These are phyloP conservation scores for Phytopythium vexans DNA, from an alignment of 352 stramenopile species.

Conservation along the genomic window DNA sequence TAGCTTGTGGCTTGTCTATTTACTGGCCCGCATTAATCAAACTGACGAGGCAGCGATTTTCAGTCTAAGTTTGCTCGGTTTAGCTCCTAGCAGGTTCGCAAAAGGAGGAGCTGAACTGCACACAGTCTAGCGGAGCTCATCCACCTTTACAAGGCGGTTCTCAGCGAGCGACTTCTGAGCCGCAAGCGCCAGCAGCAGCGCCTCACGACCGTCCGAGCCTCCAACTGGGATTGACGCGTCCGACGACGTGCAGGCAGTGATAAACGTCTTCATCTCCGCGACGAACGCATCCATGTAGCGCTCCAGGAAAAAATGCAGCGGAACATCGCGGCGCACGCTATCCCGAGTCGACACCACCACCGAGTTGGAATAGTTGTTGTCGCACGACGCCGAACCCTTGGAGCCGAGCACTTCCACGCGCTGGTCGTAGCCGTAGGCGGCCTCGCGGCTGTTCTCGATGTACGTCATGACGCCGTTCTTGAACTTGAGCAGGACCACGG, in stretches of 20 bases:
- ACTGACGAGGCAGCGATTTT: too few relatives aligned
- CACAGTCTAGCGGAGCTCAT: too few relatives aligned
- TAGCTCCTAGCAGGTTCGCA: too few relatives aligned
- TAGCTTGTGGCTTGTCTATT: too few relatives aligned
- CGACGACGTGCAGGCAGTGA: conserved; percentile 23
- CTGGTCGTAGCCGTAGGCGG: conserved; percentile 92
- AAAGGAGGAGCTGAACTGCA: too few relatives aligned
- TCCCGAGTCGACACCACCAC: conserved; percentile 22
- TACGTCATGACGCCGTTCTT: conserved; percentile 75
- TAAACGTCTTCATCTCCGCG: conserved; percentile 45
- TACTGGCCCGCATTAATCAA: too few relatives aligned
- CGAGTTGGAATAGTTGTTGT: conserved; percentile 91
- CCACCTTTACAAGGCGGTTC: conserved; percentile 42
- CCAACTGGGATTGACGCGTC: conserved; percentile 26
- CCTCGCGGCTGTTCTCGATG: conserved; percentile 91
- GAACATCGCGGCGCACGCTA: conserved; percentile 61
- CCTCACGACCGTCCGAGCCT: conserved; percentile 37
- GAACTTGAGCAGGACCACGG: conserved; percentile 84
- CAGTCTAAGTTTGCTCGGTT: too few relatives aligned
- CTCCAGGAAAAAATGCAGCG: conserved; percentile 91
- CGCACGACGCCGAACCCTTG: conserved; percentile 78
- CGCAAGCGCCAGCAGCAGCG: conserved; percentile 45
- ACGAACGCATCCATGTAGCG: conserved; percentile 84
- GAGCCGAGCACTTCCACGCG: conserved; percentile 88
- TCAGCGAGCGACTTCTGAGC: conserved; percentile 40